A percentile compares a stretch with the other conserved stretches of the same genome.
phyloP scores from a whole-genome alignment of 106 monocot genomes.

The Xerophyta viscosa region DNA sequence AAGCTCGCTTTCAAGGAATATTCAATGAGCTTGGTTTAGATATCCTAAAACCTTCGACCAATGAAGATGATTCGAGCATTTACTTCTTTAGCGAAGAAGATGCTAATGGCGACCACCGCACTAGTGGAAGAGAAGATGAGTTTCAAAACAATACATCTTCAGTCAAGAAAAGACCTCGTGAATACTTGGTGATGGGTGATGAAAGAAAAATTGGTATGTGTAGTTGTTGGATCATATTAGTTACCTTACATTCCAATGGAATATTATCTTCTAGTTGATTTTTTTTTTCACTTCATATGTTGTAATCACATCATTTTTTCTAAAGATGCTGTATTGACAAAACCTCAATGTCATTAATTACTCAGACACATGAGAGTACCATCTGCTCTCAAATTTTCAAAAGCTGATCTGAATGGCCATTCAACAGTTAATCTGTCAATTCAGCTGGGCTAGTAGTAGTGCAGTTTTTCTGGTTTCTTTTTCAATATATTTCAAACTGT shows the following conservation, averaged over 20 bases:
- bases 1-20: slow-evolving; percentile 32
- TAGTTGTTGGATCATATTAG: neutral
- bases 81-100: slow-evolving; percentile 37
- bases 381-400: too few relatives aligned
- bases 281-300: too few relatives aligned
- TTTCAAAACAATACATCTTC: slow-evolving; percentile 18
- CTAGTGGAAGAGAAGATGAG: slow-evolving; percentile 16
- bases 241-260: neutral
- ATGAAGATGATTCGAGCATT: slow-evolving; percentile 52
- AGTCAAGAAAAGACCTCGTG: slow-evolving; percentile 26
- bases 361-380: too few relatives aligned
- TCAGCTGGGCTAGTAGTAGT: too few relatives aligned
- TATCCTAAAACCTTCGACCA: slow-evolving; percentile 17
- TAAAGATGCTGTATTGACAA: too few relatives aligned
- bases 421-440: too few relatives aligned
- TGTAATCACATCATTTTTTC: too few relatives aligned
- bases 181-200: slow-evolving; percentile 15
- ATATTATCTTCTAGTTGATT: too few relatives aligned
- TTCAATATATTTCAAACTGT: too few relatives aligned
- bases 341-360: too few relatives aligned
- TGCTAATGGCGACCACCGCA: slow-evolving; percentile 14
- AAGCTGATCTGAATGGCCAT: too few relatives aligned
- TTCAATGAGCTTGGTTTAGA: slow-evolving; percentile 39
- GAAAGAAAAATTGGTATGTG: slow-evolving; percentile 30
- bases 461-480: too few relatives aligned